Evolutionary conservation across 495 filamentous ascomycete genomes (phyloP).

Genomic region (Jackrogersella multiformis): DNA sequence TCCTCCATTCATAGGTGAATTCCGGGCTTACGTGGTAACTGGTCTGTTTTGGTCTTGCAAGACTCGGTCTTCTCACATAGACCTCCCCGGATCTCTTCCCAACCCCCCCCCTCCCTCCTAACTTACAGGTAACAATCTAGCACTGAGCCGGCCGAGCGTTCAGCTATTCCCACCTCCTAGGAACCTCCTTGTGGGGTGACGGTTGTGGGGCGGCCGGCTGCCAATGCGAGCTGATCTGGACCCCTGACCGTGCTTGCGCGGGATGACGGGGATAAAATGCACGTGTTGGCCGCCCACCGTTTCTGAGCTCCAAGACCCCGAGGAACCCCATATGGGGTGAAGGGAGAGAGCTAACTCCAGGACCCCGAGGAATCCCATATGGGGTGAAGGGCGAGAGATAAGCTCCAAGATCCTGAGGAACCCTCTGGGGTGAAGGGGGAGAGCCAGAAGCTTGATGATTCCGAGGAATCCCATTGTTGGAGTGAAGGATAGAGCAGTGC

Average conservation of each 20-base stretch:
- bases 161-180: conserved; percentile 15
- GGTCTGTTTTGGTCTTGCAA: background rate
- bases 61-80: background rate
- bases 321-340: background rate
- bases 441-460: conserved; percentile 9
- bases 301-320: background rate
- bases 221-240: conserved; percentile 20
- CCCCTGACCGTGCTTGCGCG: no score
- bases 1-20: no score
- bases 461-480: conserved; percentile 16
- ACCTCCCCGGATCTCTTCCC: background rate
- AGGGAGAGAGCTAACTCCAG: background rate
- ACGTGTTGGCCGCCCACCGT: conserved; percentile 33
- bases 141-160: background rate
- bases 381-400: background rate
- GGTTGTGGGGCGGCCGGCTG: conserved; percentile 13
- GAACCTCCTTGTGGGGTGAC: conserved; percentile 23
- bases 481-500: no score
- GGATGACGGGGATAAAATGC: no score
- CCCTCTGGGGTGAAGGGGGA: conserved; percentile 20
- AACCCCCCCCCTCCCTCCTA: background rate
- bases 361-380: conserved; percentile 3
- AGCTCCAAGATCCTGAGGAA: conserved; percentile 24
- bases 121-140: background rate
- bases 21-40: no score